phyloP scores from a whole-genome alignment of 257 asterid genomes.

The Mitragyna speciosa region DNA sequence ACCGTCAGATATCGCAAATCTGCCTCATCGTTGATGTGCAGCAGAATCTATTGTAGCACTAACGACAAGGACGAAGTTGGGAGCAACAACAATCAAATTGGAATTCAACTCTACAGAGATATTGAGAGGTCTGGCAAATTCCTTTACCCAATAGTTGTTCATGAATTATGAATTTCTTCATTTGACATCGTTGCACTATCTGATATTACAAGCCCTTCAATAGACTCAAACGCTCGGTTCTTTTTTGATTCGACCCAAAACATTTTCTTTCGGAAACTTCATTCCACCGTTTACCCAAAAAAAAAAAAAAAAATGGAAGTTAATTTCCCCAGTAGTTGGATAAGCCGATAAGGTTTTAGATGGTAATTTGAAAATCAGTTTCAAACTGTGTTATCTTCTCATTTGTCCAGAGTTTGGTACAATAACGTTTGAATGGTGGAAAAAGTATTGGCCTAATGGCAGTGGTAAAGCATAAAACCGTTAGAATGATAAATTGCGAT shows the following conservation, averaged over 20 bases:
- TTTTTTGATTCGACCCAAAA: not conserved
- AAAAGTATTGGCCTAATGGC: too few relatives aligned
- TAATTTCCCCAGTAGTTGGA: too few relatives aligned
- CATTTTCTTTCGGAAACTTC: too few relatives aligned
- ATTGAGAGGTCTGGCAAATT: conserved; percentile 58
- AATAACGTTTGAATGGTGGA: too few relatives aligned
- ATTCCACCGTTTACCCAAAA: not conserved
- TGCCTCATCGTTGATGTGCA: conserved; percentile 16
- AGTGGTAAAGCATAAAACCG: too few relatives aligned
- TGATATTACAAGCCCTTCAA: not conserved
- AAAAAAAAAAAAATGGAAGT: too few relatives aligned
- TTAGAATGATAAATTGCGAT: too few relatives aligned
- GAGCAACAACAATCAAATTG: conserved; percentile 31
- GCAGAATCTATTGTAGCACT: conserved; percentile 38
- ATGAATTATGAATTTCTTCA: not conserved
- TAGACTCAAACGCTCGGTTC: too few relatives aligned
- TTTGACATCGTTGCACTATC: not conserved
- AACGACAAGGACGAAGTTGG: conserved; percentile 23
- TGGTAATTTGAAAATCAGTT: too few relatives aligned
- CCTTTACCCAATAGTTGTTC: not conserved
- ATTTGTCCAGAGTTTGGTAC: too few relatives aligned
- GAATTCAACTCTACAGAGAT: conserved; percentile 74
- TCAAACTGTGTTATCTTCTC: not conserved
- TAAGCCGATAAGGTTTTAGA: too few relatives aligned
- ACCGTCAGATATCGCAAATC: conserved; percentile 21